Evolutionary conservation across 331 rosid species (phyloP).

Genomic region (Stylosanthes scabra): DNA sequence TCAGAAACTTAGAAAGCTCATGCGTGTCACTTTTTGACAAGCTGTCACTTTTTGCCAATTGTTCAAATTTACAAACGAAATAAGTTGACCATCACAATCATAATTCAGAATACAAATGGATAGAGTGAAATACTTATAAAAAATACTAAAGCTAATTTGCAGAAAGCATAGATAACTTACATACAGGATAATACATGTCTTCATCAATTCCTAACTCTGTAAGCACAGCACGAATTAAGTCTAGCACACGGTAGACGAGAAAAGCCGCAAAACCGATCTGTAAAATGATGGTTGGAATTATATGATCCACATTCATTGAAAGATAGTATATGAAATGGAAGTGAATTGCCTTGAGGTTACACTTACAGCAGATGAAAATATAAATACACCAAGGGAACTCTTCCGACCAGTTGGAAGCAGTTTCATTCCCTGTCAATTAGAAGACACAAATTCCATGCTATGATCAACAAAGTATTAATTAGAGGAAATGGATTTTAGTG

Average conservation of each 20-base stretch:
- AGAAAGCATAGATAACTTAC: slow-evolving; percentile 67
- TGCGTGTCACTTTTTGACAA: background rate
- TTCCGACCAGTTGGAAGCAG: slow-evolving; percentile 95
- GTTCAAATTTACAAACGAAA: slow-evolving; percentile 24
- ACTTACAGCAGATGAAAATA: slow-evolving; percentile 81
- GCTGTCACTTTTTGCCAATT: background rate
- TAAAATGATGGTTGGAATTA: slow-evolving; percentile 37
- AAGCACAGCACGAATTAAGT: slow-evolving; percentile 62
- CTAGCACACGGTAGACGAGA: slow-evolving; percentile 78
- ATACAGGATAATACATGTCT: slow-evolving; percentile 97
- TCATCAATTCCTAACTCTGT: slow-evolving; percentile 76
- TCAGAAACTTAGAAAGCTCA: slow-evolving; percentile 1
- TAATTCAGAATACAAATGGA: slow-evolving; percentile 25
- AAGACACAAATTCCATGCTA: slow-evolving; percentile 39
- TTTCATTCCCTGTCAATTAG: slow-evolving; percentile 84
- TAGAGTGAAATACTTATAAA: slow-evolving; percentile 8
- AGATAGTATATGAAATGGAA: slow-evolving; percentile 27
- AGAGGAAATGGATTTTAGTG: background rate
- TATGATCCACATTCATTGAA: slow-evolving; percentile 30
- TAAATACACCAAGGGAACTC: slow-evolving; percentile 77
- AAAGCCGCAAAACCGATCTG: slow-evolving; percentile 88
- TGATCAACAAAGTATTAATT: slow-evolving; percentile 24
- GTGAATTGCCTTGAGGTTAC: slow-evolving; percentile 36
- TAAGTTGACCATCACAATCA: slow-evolving; percentile 27
- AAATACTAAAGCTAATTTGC: slow-evolving; percentile 37